These are phyloP conservation scores for Funneliformis caledonium DNA, from an alignment of 371 early-diverging fungal genomes.

Conservation along the genomic window DNA sequence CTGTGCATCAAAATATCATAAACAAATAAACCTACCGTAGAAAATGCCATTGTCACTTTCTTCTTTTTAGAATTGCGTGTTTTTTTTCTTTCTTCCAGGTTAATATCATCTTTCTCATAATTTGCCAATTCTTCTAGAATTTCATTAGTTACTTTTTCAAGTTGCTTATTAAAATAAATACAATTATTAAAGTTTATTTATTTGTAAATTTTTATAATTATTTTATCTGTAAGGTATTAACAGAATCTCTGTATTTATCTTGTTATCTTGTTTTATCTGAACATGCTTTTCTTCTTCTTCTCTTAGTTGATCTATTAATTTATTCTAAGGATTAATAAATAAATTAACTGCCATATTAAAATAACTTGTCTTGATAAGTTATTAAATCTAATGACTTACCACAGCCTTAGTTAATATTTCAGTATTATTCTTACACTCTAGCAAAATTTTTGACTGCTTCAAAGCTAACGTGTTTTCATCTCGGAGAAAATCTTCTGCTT, in stretches of 20 bases:
- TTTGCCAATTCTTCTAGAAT: slow-evolving; percentile 65
- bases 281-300: slow-evolving; percentile 62
- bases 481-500: slow-evolving; percentile 63
- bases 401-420: slow-evolving; percentile 45
- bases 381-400: slow-evolving; percentile 44
- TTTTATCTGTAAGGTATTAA: slow-evolving; percentile 67
- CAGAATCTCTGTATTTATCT: slow-evolving; percentile 52
- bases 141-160: slow-evolving; percentile 59
- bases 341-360: no score
- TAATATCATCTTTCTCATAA: slow-evolving; percentile 77
- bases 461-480: slow-evolving; percentile 66
- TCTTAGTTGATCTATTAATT: slow-evolving; percentile 50
- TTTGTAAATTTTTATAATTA: no score
- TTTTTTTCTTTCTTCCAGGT: slow-evolving; percentile 77
- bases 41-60: slow-evolving; percentile 64
- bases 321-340: no score
- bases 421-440: slow-evolving; percentile 55
- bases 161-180: slow-evolving; percentile 46
- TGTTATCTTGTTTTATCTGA: slow-evolving; percentile 24
- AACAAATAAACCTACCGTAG: slow-evolving; percentile 51
- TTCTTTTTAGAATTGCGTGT: slow-evolving; percentile 72
- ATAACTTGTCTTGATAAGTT: not conserved
- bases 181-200: not conserved
- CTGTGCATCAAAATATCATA: not conserved
- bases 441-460: slow-evolving; percentile 48